Evolutionary conservation across 2,329 filamentous ascomycete species (phyloP).

Genomic region (Xylariaceae sp.): DNA sequence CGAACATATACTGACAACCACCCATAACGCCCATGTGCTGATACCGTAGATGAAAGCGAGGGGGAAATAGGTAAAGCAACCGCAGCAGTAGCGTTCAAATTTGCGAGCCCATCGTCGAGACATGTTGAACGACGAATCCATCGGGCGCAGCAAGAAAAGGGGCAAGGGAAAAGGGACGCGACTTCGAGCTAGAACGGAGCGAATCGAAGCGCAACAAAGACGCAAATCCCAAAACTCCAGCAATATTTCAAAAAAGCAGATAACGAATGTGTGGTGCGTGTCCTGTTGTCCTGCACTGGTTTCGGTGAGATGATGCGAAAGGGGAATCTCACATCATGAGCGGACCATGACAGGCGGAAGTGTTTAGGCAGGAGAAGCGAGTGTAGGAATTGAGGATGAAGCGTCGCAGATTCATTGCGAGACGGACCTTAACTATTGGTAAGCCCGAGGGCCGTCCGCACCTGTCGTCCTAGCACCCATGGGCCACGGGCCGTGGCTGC

Average conservation of each 20-base stretch:
- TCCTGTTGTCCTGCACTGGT: background rate
- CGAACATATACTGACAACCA: constrained; percentile 68
- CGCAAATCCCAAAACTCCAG: background rate
- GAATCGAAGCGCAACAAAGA: background rate
- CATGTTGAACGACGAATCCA: constrained; percentile 38
- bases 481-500: no score
- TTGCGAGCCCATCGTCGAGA: constrained; percentile 60
- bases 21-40: constrained; percentile 92
- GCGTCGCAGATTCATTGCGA: background rate
- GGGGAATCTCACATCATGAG: constrained; percentile 15
- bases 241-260: background rate
- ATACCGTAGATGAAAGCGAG: constrained; percentile 81
- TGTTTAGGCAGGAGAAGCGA: background rate
- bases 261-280: background rate
- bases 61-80: constrained; percentile 75
- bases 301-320: background rate
- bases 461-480: background rate
- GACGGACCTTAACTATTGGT: background rate
- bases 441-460: background rate
- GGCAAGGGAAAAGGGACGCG: background rate
- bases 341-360: background rate
- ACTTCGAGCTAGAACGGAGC: background rate
- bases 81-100: constrained; percentile 79
- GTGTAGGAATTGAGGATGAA: constrained; percentile 1
- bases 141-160: background rate